Conservation (phyloP, 192 early-diverging fungal genomes). For the Jimgerdemannia lactiflua region DNA sequence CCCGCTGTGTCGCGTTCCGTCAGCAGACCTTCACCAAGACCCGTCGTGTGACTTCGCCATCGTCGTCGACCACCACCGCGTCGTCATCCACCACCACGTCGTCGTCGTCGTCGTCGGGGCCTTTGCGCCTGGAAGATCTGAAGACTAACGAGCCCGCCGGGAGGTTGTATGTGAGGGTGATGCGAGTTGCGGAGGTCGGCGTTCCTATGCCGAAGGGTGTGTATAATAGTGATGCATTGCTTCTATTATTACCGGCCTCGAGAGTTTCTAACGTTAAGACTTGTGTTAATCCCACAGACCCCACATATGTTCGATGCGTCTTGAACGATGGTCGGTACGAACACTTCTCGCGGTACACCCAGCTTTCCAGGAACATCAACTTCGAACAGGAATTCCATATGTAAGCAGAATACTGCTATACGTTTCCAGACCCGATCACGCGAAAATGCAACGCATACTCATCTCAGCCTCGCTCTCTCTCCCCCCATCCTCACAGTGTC, state of each 20-base stretch:
- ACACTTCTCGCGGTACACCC: background rate
- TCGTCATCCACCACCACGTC: too few relatives aligned
- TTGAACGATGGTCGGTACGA: slow-evolving; percentile 19
- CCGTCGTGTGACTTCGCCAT: background rate
- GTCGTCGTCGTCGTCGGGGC: too few relatives aligned
- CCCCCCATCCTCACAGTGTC: slow-evolving; percentile 15
- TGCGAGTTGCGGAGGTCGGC: slow-evolving; percentile 20
- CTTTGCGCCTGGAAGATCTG: background rate
- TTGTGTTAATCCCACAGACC: background rate
- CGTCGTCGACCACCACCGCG: background rate
- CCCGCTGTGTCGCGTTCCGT: background rate
- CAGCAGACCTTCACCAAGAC: background rate
- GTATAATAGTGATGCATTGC: background rate
- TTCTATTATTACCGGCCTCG: background rate
- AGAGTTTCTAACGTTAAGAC: background rate
- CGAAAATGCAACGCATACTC: slow-evolving; percentile 9
- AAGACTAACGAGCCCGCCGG: slow-evolving; percentile 1
- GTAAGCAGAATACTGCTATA: slow-evolving; percentile 2
- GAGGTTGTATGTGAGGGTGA: slow-evolving; percentile 30
- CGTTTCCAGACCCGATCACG: background rate
- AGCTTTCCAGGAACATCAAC: slow-evolving; percentile 10
- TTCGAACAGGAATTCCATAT: slow-evolving; percentile 24
- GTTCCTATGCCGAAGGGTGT: slow-evolving; percentile 14
- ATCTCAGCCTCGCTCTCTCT: background rate
- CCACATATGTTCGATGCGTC: slow-evolving; percentile 15